Evolutionary conservation across 345 rosid genomes (phyloP).

Genomic region (Sisymbrium altissimum): DNA sequence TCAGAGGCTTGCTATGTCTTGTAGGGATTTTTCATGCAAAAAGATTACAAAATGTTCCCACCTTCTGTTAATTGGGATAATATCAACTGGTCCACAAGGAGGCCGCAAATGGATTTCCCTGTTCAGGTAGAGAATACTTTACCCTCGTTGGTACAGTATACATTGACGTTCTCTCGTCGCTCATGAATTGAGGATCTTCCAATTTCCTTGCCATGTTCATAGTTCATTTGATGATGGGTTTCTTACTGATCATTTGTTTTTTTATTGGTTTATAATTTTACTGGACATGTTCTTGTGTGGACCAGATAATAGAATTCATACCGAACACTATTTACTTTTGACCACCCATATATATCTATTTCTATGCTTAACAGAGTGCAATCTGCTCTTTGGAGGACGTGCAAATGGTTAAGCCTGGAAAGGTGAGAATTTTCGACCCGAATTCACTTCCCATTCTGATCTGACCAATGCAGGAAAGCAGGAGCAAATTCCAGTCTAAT

Average conservation of each 20-base stretch:
- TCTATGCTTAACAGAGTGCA: constrained; percentile 58
- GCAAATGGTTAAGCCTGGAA: constrained; percentile 69
- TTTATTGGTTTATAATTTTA: background rate
- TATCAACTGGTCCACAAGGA: constrained; percentile 81
- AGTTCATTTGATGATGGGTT: background rate
- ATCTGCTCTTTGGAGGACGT: constrained; percentile 94
- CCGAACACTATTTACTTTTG: background rate
- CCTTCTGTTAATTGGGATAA: constrained; percentile 94
- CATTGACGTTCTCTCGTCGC: background rate
- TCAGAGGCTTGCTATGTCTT: constrained; percentile 17
- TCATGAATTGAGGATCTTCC: background rate
- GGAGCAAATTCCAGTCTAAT: background rate
- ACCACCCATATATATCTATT: background rate
- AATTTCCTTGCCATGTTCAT: background rate
- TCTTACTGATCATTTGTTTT: background rate
- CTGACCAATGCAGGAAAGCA: background rate
- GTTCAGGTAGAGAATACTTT: constrained; percentile 60
- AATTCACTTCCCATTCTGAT: background rate
- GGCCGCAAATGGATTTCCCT: constrained; percentile 97
- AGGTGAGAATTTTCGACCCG: constrained; percentile 44
- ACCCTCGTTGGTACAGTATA: background rate
- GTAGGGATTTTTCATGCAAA: constrained; percentile 98
- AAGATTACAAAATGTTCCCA: constrained; percentile 98
- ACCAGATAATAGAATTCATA: background rate
- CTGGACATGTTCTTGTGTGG: background rate